phyloP scores from a whole-genome alignment of 1,284 basidiomycete genomes.

The Fereydounia khargensis region DNA sequence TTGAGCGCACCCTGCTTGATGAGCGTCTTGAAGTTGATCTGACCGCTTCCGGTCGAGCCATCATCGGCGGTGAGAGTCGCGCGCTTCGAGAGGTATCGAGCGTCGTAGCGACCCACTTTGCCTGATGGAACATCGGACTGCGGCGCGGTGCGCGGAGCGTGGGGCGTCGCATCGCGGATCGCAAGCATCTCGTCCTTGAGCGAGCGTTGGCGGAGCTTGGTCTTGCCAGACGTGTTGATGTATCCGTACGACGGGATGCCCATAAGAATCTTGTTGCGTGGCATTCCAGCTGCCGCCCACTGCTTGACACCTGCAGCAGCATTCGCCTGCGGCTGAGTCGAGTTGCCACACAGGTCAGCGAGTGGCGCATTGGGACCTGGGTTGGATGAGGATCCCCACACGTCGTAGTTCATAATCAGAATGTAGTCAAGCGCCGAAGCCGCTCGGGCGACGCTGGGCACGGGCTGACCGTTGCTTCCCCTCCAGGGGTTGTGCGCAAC shows the following conservation, averaged over 20 bases:
- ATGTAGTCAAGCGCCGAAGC: slow-evolving; percentile 39
- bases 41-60: slow-evolving; percentile 21
- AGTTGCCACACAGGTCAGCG: slow-evolving; percentile 46
- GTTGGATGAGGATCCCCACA: slow-evolving; percentile 29
- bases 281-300: slow-evolving; percentile 48
- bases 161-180: background rate
- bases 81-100: slow-evolving; percentile 7
- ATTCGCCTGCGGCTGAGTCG: slow-evolving; percentile 35
- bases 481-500: slow-evolving; percentile 31
- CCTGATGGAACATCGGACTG: background rate
- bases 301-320: slow-evolving; percentile 41
- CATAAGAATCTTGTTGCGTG: slow-evolving; percentile 41
- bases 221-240: slow-evolving; percentile 17
- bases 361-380: slow-evolving; percentile 48
- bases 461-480: slow-evolving; percentile 25
- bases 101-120: slow-evolving; percentile 1
- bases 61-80: slow-evolving; percentile 7
- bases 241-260: slow-evolving; percentile 49
- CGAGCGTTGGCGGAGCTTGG: slow-evolving; percentile 5
- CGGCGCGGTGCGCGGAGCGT: no score
- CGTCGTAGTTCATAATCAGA: slow-evolving; percentile 54
- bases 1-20: slow-evolving; percentile 30
- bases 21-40: slow-evolving; percentile 37
- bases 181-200: background rate
- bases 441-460: slow-evolving; percentile 26